Percentiles rank a stretch among this genome's conserved stretches.
Evolutionary conservation across 768 basidiomycete species (phyloP).

Genomic region (Leccinum uliginosum): DNA sequence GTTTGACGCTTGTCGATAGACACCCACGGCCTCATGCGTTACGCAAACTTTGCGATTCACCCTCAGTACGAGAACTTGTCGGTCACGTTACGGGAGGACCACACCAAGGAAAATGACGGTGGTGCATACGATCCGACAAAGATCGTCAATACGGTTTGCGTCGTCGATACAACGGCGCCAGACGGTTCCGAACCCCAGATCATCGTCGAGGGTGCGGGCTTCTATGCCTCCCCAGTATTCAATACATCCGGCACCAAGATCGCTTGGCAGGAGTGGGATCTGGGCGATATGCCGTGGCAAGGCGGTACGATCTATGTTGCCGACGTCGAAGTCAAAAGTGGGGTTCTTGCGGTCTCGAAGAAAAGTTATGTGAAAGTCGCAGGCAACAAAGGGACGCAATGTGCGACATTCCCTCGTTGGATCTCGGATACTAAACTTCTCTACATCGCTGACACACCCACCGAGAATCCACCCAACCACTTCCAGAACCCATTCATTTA

Average conservation of each 20-base stretch:
- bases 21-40: conserved; percentile 28
- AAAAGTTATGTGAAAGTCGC: conserved; percentile 36
- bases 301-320: conserved; percentile 51
- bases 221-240: conserved; percentile 57
- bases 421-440: conserved; percentile 47
- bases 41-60: conserved; percentile 52
- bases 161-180: conserved; percentile 41
- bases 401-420: conserved; percentile 31
- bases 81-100: conserved; percentile 63
- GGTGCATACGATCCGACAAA: conserved; percentile 30
- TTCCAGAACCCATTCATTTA: conserved; percentile 47
- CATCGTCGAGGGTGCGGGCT: conserved; percentile 54
- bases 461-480: conserved; percentile 26
- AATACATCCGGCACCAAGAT: conserved; percentile 51
- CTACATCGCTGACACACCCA: conserved; percentile 53
- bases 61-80: conserved; percentile 48
- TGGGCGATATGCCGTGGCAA: conserved; percentile 68
- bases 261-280: conserved; percentile 60
- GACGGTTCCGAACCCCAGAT: conserved; percentile 31
- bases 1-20: conserved; percentile 6
- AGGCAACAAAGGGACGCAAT: conserved; percentile 40
- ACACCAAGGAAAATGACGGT: conserved; percentile 34
- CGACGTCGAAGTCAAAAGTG: conserved; percentile 24
- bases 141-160: conserved; percentile 45
- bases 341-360: conserved; percentile 29